Base-by-base conservation (phyloP, 73 alveolate species). In the Uronychia setigera region DNA sequence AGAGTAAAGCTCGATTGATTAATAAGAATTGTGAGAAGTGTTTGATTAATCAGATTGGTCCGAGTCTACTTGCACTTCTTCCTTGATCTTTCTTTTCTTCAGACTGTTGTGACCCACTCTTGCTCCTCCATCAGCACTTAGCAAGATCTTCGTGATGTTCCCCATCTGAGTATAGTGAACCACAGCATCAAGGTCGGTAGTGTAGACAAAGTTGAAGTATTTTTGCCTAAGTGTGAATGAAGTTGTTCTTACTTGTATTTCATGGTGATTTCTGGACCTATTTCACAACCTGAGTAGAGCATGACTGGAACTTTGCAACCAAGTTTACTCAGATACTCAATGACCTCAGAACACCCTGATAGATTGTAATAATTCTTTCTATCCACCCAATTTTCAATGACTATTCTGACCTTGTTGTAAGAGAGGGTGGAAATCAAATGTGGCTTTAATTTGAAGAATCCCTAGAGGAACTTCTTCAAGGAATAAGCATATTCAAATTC, bases 291-390 rank as follows among this genome's bases (percentile, higher is more conserved):
- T 33, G 94, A 81, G 57, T 88, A 88, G 1, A 88, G 34, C 0
- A 88, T n/a, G 29, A 88, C 90, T 33, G 94, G 94, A 0, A 88
- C 94, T 57, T 88, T 88, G 34, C 89, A 59, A 28, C 94, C 89
- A 29, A 88, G 60, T 35, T 81, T 87, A 33, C 77, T 34, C 0
- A 88, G 79, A 35, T 46, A 88, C 60, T 88, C 90, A 19, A 88
- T 57, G 31, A 88, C 88, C 60, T 88, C 94, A 32, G 74, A 83
- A 25, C 74, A 57, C 79, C 77, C 78, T n/a, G 26, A 28, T 27
- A 80, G 79, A 28, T 82, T 32, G 59, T 82, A 82, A 74, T 35
- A 19, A n/a, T n/a, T n/a, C n/a, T n/a, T n/a, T n/a, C n/a, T n/a
- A 27, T 83, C 85, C 0, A 77, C 59, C 13, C 11, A 19, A 76